Conservation (phyloP, 768 basidiomycete species). For the Kwoniella shandongensis region DNA sequence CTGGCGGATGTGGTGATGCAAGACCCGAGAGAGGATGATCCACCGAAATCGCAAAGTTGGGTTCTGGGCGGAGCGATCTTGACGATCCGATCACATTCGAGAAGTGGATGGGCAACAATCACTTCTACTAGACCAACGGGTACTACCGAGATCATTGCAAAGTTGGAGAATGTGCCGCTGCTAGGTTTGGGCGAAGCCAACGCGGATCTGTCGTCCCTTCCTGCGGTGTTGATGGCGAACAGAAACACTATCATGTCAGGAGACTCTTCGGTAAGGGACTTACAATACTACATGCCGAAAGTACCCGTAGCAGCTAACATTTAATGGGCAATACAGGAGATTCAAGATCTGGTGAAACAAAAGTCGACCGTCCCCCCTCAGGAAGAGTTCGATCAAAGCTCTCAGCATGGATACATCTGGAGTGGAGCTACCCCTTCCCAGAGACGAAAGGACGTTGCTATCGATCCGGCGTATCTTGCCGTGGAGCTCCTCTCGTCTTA, state of each 20-base stretch:
- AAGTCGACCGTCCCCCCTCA: constrained; percentile 24
- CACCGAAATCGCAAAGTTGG: constrained; percentile 68
- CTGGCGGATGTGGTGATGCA: constrained; percentile 74
- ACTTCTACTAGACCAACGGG: constrained; percentile 83
- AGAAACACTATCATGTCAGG: constrained; percentile 54
- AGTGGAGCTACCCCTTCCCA: constrained; percentile 81
- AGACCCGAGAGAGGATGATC: constrained; percentile 27
- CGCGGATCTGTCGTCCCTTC: constrained; percentile 70
- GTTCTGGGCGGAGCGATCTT: constrained; percentile 78
- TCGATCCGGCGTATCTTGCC: constrained; percentile 82
- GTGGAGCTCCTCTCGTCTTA: constrained; percentile 77
- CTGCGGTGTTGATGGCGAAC: constrained; percentile 73
- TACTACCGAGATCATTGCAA: constrained; percentile 76
- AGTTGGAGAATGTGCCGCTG: constrained; percentile 83
- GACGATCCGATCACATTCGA: constrained; percentile 71
- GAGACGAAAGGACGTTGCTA: constrained; percentile 75
- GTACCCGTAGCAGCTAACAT: no score
- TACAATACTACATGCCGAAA: no score
- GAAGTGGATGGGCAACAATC: constrained; percentile 85
- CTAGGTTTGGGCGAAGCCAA: constrained; percentile 79
- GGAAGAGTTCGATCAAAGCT: constrained; percentile 30
- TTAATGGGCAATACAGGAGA: no score
- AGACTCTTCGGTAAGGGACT: not conserved
- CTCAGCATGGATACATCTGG: constrained; percentile 83
- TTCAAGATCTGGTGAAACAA: constrained; percentile 29